Evolutionary conservation across 1,284 basidiomycete species (phyloP), one percentile per base, ranked within the genome.

Genomic region (Cryptococcus maquisensis): DNA sequence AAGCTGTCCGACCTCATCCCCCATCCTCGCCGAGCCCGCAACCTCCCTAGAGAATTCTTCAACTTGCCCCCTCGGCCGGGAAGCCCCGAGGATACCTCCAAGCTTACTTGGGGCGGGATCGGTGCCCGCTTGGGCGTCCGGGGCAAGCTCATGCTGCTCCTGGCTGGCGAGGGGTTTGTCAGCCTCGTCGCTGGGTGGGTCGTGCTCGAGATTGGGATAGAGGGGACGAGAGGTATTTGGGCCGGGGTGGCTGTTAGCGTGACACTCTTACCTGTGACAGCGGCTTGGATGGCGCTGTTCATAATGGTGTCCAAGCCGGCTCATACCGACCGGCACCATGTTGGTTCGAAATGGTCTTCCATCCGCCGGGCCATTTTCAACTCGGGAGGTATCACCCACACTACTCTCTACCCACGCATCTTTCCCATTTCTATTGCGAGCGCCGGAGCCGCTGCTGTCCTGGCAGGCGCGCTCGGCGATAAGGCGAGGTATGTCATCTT

Each of bases 1-100:
- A 55, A 47, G 35, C 50, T 66, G 32, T 59, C 61, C 9, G 52
- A 44, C 26, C 45, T 67, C 42, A 66, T 69, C 43, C 67, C 67
- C 16, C 57, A 58, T 43, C 63, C 61, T n/a, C 52, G 44, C 5
- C 49, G 49, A 23, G 20, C 49, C 13, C 59, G 62, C 3, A 71
- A 69, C 50, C 63, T 73, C 10, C 69, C 72, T 15, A 58, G 72
- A 49, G 61, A 64, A 43, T 69, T 69, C 59, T 73, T 73, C 60
- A 67, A 66, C 42, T 61, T 73, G 3, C 69, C 72, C 18, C 67
- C 70, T 13, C 46, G 65, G 10, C 48, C 62, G 3, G 41, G 18
- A 13, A 51, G 54, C 7, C 59, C n/a, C 64, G 6, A 41, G 51
- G 16, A 21, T 24, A 18, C 41, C n/a, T 26, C 35, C 7, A 38